Conservation (phyloP, 257 asterid genomes). For the Perilla frutescens region DNA sequence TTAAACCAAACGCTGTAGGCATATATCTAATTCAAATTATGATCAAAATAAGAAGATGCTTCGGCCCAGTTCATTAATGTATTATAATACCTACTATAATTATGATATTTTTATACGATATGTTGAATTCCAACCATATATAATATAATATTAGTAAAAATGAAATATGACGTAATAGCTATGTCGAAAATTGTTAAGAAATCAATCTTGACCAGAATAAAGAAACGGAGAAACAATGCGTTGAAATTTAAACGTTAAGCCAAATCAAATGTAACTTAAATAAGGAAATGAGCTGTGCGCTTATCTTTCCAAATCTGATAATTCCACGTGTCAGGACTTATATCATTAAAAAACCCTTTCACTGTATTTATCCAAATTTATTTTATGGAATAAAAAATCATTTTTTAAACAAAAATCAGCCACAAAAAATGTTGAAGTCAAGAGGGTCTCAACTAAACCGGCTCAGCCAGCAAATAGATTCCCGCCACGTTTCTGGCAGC, state of each 20-base stretch:
- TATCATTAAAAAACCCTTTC: neutral
- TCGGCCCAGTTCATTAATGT: too few species aligned
- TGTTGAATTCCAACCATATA: too few species aligned
- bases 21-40: too few species aligned
- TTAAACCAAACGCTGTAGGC: too few species aligned
- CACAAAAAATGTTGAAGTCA: constrained; percentile 11
- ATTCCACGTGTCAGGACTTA: constrained; percentile 16
- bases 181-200: neutral
- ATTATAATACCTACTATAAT: too few species aligned
- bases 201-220: too few species aligned
- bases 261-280: too few species aligned
- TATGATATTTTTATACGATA: too few species aligned
- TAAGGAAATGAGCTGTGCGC: neutral
- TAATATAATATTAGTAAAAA: neutral
- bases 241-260: neutral
- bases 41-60: too few species aligned
- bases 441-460: neutral
- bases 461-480: neutral
- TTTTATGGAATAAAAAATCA: neutral
- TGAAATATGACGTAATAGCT: neutral
- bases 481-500: constrained; percentile 32
- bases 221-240: neutral
- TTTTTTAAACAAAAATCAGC: neutral
- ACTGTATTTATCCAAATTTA: neutral
- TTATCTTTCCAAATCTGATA: neutral